Base-by-base conservation (phyloP, 352 stramenopile genomes). In the Globisporangium viniferum region DNA sequence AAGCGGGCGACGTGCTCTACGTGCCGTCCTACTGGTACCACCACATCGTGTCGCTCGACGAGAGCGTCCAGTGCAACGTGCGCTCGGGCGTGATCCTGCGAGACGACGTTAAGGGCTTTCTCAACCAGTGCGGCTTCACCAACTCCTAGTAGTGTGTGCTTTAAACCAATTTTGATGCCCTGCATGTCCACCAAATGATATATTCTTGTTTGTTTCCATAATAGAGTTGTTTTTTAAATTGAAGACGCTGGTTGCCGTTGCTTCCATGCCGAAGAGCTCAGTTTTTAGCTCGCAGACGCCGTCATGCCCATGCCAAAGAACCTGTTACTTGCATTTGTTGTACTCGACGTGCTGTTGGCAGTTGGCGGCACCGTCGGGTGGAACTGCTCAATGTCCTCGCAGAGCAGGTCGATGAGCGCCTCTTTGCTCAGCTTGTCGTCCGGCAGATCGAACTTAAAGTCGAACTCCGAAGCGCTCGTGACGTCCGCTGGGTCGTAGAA, bases 21-120 rank as follows among this genome's bases (percentile, higher is more conserved):
- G 73, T 99, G 33, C 96, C 96, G 8, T 97, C 93, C 8, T 91
- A 82, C 66, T 99, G 93, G 92, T 98, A 98, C 73, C 96, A 99
- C 75, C 97, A 96, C 71, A 98, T 99, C 72, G 89, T 98, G 7
- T 97, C 90, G 48, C 78, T 98, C 14, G 91, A 97, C 70, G 92
- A 97, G 33, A 98, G 90, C 73, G 95, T 95, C 33, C 96, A 99
- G 74, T 98, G 95, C 81, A 99, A 99, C 74, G 77, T 94, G 31
- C 82, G 95, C 31, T 93, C 82, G n/a, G 79, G 80, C 0, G 67
- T 79, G 44, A 72, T 70, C 4, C 62, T 72, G 44, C 75, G 82
- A 24, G 44, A 74, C n/a, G 68, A 86, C 57, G 70, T 70, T n/a
- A 62, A 66, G 10, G 27, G 70, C 9, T 82, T 82, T 67, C 65